Evolutionary conservation across 768 basidiomycete species (phyloP), one percentile per base, ranked within the genome.

Genomic region (Candolleomyces efflorescens): DNA sequence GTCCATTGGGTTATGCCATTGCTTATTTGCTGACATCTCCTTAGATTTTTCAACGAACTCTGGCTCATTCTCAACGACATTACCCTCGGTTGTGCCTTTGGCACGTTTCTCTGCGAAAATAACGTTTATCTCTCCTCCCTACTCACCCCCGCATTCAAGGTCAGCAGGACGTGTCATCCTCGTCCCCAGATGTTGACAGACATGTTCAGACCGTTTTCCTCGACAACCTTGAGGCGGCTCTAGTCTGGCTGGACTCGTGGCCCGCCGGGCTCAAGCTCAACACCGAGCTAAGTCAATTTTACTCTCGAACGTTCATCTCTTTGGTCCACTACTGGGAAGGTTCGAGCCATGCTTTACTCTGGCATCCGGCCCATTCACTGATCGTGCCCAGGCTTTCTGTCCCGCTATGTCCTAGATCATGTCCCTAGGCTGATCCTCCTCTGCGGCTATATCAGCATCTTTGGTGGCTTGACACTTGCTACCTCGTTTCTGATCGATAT

Each of bases 181-280:
- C 45, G 39, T 49, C 26, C 49, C 46, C 45, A 36, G 18, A 22
- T 53, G 9, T 56, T 47, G 20, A 55, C 22, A 44, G 53, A 43
- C n/a, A 39, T 26, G 39, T 36, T 5, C 60, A 82, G 75, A 57
- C 59, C 32, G 72, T 76, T 59, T 67, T 85, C 1, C 73, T 89
- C 5, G 67, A 75, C 2, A 71, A 74, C 49, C 68, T 89, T 9
- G 79, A 81, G 44, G 71, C 74, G 15, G 76, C 80, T 0, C 75
- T 98, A 2, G 64, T 77, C 1, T 98, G 94, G 95, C 78, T 99
- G 12, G 90, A 97, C 68, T 84, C 89, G 59, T 98, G 96, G 96
- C 96, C 96, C 0, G 94, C 87, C 1, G 96, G 97, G 0, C 74
- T 99, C 41, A 99, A 99, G 71, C 85, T 99, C 53, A 98, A 98